Percentiles rank a stretch among this genome's conserved stretches.
phyloP scores from a whole-genome alignment of 352 stramenopile species.

The Phytophthora sansomeana region DNA sequence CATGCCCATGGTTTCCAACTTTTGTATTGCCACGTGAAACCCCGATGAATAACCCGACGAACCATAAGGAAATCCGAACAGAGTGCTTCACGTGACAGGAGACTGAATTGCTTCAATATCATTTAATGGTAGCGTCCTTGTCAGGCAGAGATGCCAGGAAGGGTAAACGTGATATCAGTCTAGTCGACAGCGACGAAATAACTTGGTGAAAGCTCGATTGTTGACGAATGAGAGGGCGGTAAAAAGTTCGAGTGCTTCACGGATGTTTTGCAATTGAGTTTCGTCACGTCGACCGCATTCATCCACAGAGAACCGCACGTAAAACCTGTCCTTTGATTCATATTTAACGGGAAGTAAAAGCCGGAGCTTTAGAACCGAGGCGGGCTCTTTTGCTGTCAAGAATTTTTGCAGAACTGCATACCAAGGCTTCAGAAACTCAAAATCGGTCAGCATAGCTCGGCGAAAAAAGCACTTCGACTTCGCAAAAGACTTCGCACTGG shows the following conservation, averaged over 20 bases:
- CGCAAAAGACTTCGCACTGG: no score
- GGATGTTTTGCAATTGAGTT: background rate
- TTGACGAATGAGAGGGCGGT: background rate
- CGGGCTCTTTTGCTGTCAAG: no score
- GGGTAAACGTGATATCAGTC: background rate
- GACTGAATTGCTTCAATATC: background rate
- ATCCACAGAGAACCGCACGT: no score
- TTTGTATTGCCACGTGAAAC: background rate
- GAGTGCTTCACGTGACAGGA: background rate
- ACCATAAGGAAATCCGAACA: background rate
- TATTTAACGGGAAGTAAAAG: no score
- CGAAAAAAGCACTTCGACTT: no score
- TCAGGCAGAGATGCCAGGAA: background rate
- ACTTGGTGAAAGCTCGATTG: background rate
- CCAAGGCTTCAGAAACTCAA: no score
- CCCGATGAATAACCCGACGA: slow-evolving; percentile 1
- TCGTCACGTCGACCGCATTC: no score
- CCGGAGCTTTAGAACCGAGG: no score
- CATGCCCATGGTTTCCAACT: background rate
- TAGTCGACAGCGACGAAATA: no score
- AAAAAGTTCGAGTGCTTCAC: slow-evolving; percentile 12
- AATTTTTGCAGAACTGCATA: no score
- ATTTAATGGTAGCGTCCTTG: background rate
- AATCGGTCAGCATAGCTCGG: no score
- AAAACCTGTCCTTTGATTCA: no score